These are phyloP conservation scores for Theobroma grandiflorum DNA, from an alignment of 441 rosid species.

Conservation along the genomic window DNA sequence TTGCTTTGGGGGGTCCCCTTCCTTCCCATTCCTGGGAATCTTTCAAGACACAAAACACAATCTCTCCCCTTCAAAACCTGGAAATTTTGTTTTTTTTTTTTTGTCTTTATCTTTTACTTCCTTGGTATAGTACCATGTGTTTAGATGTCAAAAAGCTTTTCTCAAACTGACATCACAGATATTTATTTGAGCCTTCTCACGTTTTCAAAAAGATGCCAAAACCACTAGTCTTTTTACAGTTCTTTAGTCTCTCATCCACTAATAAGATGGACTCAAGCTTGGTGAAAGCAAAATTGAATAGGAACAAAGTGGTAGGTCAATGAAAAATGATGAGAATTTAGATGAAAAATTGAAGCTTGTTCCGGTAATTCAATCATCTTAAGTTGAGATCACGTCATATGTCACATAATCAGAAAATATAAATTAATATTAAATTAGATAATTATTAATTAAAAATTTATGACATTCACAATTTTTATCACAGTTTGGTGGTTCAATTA, in stretches of 20 bases:
- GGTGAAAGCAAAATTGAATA: no score
- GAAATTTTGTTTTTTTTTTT: neutral
- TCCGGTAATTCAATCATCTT: no score
- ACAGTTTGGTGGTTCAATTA: neutral
- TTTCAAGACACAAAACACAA: neutral
- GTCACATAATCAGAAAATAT: no score
- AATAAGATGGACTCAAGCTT: neutral
- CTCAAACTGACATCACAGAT: neutral
- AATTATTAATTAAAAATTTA: no score
- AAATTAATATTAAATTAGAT: no score
- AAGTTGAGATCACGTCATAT: no score
- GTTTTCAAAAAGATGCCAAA: neutral
- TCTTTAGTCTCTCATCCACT: neutral
- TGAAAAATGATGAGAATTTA: no score
- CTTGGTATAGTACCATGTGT: neutral
- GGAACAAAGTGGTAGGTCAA: no score
- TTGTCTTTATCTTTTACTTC: neutral
- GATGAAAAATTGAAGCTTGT: no score
- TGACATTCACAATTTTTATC: no score
- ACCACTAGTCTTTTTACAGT: neutral
- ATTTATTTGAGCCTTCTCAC: neutral
- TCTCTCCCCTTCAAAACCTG: neutral
- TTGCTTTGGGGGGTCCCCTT: conserved; percentile 17
- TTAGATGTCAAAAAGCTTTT: neutral
- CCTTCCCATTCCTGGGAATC: neutral